Evolutionary conservation across 306 rosid species (phyloP).

Genomic region (Prunus mira): DNA sequence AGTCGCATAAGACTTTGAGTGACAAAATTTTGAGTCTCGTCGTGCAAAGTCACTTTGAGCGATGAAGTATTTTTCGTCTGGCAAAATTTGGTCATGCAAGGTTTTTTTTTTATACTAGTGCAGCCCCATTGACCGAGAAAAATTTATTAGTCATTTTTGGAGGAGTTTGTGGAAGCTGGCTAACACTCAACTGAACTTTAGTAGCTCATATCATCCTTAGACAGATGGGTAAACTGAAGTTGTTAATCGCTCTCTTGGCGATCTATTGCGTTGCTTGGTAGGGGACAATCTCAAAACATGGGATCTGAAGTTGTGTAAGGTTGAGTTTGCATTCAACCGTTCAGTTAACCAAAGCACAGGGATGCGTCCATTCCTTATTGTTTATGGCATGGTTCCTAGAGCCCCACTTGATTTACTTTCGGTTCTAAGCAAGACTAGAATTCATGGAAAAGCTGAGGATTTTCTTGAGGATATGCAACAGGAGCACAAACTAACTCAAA

Average conservation of each 20-base stretch:
- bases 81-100: too few relatives aligned
- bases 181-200: background rate
- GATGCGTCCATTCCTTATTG: background rate
- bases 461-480: background rate
- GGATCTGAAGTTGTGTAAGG: background rate
- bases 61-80: too few relatives aligned
- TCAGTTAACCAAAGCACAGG: background rate
- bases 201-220: background rate
- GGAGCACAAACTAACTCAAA: background rate
- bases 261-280: background rate
- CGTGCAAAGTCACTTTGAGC: too few relatives aligned
- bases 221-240: background rate
- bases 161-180: background rate
- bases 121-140: background rate
- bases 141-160: background rate
- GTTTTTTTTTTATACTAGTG: too few relatives aligned
- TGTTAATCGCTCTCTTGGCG: background rate
- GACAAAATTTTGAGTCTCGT: too few relatives aligned
- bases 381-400: background rate
- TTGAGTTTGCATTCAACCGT: background rate
- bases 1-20: too few relatives aligned
- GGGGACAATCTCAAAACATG: background rate
- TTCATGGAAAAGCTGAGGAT: too few relatives aligned
- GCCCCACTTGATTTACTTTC: background rate
- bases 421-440: background rate